Evolutionary conservation across 495 filamentous ascomycete genomes (phyloP), one percentile per base, ranked within the genome.

Genomic region (Lepidopterella palustris): DNA sequence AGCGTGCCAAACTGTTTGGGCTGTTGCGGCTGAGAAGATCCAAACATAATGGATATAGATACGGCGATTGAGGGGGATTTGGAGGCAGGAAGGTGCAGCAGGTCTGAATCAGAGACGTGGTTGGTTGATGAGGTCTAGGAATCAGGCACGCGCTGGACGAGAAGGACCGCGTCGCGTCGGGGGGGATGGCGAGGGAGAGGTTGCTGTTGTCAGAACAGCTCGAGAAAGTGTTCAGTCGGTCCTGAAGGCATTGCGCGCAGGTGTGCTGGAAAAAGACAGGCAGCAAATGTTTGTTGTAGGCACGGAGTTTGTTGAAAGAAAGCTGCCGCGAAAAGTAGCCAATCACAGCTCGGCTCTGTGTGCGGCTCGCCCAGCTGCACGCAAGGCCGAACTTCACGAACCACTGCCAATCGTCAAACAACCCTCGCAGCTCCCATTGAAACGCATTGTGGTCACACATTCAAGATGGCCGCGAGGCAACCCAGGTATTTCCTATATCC

Each of bases 381-480:
- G n/a, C n/a, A n/a, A 24, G 25, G 25, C 51, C 31, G 28, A 54
- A 11, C 51, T 27, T 35, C 51, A 54, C 53, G 18, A 39, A 45
- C 53, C 24, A 20, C 53, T 42, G 58, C 65, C 60, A 40, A 27
- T 31, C 61, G 40, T 47, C 51, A 52, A 60, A 57, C 53, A 53
- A 40, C 61, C 57, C 58, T 57, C 54, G 45, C 48, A 35, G 28
- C 55, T 35, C 15, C 40, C 11, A n/a, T 31, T 25, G 24, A 23
- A 54, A 53, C 64, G n/a, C 64, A 63, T 67, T 67, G 64, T 31
- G 45, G 18, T 39, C 55, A 20, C 45, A 55, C 5, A 61, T 13
- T 70, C 53, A 56, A 61, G 68, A 77, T 77, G 74, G 64, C 74
- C 11, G 61, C 74, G 26, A 63, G 74, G 48, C 70, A 76, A 61